Evolutionary conservation across 805 yeast species (phyloP).

Genomic region (Brettanomyces naardenensis): DNA sequence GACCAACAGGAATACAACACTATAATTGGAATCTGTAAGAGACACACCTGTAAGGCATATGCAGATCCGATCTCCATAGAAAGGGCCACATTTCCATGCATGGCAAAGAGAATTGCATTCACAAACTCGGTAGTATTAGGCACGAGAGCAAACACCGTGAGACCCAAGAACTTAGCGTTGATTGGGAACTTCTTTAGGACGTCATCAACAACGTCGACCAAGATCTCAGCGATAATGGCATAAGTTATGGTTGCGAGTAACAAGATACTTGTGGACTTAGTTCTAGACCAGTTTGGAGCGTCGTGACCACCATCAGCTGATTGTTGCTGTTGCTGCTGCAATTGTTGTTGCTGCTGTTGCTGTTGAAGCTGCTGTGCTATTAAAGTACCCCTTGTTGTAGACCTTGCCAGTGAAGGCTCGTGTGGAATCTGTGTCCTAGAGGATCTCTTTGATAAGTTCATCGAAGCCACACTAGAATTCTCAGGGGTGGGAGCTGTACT

Average conservation of each 20-base stretch:
- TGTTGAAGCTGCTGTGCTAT: conserved; percentile 5
- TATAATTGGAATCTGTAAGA: conserved; percentile 87
- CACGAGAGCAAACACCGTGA: conserved; percentile 90
- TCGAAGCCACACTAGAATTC: conserved; percentile 20
- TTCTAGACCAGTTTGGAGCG: conserved; percentile 94
- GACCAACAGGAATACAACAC: conserved; percentile 62
- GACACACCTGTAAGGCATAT: conserved; percentile 90
- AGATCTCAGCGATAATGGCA: conserved; percentile 89
- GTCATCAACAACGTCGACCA: conserved; percentile 87
- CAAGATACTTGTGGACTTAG: conserved; percentile 74
- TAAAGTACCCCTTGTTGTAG: conserved; percentile 7
- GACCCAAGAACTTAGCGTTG: conserved; percentile 83
- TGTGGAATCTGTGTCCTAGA: neutral
- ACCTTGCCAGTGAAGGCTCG: neutral
- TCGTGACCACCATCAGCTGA: conserved; percentile 65
- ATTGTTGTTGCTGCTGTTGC: conserved; percentile 1
- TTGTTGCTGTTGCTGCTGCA: conserved; percentile 17
- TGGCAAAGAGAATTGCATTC: conserved; percentile 94
- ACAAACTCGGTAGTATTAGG: conserved; percentile 96
- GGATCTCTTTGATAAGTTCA: conserved; percentile 7
- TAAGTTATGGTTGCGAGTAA: conserved; percentile 79
- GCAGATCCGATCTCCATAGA: conserved; percentile 99
- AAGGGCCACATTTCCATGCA: conserved; percentile 90
- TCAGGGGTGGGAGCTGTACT: conserved; percentile 11
- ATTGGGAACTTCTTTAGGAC: conserved; percentile 75